A percentile compares a stretch with the other conserved stretches of the same genome.
phyloP scores from a whole-genome alignment of 441 rosid species.

The Eruca vesicaria region DNA sequence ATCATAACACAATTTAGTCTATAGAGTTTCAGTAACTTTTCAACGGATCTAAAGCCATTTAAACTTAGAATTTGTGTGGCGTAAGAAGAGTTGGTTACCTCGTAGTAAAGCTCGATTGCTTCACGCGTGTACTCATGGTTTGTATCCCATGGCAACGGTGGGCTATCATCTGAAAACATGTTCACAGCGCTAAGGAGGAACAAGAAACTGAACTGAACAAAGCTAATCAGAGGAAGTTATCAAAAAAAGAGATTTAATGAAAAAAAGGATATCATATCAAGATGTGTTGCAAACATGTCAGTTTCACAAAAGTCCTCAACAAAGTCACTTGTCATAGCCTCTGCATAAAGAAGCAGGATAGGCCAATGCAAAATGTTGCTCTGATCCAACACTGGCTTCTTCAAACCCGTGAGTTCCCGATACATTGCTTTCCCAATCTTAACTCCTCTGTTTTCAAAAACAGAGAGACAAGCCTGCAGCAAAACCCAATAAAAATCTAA shows the following conservation, averaged over 20 bases:
- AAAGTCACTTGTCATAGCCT: slow-evolving; percentile 91
- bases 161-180: slow-evolving; percentile 81
- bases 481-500: slow-evolving; percentile 1
- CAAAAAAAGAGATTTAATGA: background rate
- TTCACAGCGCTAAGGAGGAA: slow-evolving; percentile 56
- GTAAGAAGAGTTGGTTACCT: slow-evolving; percentile 44
- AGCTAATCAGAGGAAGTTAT: background rate
- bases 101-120: slow-evolving; percentile 75
- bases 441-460: slow-evolving; percentile 62
- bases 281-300: slow-evolving; percentile 78
- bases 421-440: slow-evolving; percentile 81
- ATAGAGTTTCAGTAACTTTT: background rate
- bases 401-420: slow-evolving; percentile 73
- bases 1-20: background rate
- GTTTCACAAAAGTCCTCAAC: slow-evolving; percentile 89
- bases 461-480: slow-evolving; percentile 63
- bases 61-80: too few species aligned
- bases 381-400: slow-evolving; percentile 72
- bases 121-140: slow-evolving; percentile 67
- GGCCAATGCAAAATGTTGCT: slow-evolving; percentile 87
- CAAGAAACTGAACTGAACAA: slow-evolving; percentile 9
- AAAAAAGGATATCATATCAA: slow-evolving; percentile 81
- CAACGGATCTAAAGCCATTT: background rate
- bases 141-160: slow-evolving; percentile 79
- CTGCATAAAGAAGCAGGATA: slow-evolving; percentile 83